These are phyloP conservation scores for Solanum bulbocastanum DNA, from an alignment of 257 asterid genomes.

Conservation along the genomic window DNA sequence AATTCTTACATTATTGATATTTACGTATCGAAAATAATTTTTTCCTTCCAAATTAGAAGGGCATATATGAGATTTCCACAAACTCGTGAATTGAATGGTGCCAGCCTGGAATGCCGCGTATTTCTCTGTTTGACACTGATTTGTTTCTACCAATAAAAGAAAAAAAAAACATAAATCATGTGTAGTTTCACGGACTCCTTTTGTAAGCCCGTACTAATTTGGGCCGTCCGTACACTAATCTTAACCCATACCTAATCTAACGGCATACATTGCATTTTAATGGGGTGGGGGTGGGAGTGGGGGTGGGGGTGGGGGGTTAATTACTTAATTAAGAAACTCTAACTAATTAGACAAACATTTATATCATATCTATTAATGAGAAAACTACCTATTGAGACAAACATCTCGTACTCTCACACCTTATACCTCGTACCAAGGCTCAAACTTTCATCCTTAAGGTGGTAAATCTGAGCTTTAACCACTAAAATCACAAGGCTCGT, in stretches of 20 bases:
- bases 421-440: no score
- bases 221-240: not conserved
- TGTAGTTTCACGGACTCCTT: slow-evolving; percentile 8
- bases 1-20: no score
- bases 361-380: no score
- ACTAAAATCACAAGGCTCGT: no score
- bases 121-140: not conserved
- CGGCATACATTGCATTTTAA: not conserved
- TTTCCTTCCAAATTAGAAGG: not conserved
- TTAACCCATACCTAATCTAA: not conserved
- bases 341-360: not conserved
- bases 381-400: not conserved
- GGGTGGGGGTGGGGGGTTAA: no score
- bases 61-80: not conserved
- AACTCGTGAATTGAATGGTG: not conserved
- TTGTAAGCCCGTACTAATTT: not conserved
- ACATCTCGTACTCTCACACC: no score
- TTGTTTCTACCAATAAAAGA: not conserved
- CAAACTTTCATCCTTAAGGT: no score
- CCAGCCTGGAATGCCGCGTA: slow-evolving; percentile 33
- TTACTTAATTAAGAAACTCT: not conserved
- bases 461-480: no score
- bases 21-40: not conserved
- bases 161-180: not conserved
- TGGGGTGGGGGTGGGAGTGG: accelerated